Base-by-base conservation (phyloP, 176 grass and related monocot species). In the Chrysopogon serrulatus region DNA sequence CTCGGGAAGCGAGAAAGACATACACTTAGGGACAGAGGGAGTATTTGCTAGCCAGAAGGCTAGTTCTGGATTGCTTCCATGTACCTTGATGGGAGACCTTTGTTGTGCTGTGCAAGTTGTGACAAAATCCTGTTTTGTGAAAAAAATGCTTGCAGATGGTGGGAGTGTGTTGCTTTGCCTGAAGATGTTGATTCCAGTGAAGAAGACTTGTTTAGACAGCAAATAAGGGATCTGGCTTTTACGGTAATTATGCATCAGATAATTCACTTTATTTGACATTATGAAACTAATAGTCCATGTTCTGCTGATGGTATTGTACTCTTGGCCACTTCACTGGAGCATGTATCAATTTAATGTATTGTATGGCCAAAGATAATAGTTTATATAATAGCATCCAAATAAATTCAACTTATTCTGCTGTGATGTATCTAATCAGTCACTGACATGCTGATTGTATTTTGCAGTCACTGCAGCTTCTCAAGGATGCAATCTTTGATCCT, bases 121-220 rank as follows among this genome's bases (percentile, higher is more conserved):
- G 70, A 42, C 36, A 34, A 77, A n/a, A 63, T 63, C 16, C 17
- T 43, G 21, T 69, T 77, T 43, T 70, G 26, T 81, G 49, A 26
- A 27, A 70, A 53, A 54, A 40, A 48, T 78, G 66, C 6, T 78
- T 92, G 88, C 87, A 98, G 96, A 79, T 98, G 96, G 96, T 98
- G 93, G 96, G 96, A 98, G 44, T 96, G 86, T 85, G 56, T 98
- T 92, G 86, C 96, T 60, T 90, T 99, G 91, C 96, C 96, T 60
- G 91, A 94, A n/a, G 86, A 94, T 71, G 78, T 99, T 41, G 89
- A 99, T 89, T 18, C 65, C 39, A 81, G 76, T 77, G 83, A 92
- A 71, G 96, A 94, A 90, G 83, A 80, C 36, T 85, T 77, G 82
- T 99, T 99, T 85, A 96, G 96, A 82, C 73, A 73, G 76, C 82